Conservation (phyloP, 106 monocot genomes). For the Dioscorea dumetorum region DNA sequence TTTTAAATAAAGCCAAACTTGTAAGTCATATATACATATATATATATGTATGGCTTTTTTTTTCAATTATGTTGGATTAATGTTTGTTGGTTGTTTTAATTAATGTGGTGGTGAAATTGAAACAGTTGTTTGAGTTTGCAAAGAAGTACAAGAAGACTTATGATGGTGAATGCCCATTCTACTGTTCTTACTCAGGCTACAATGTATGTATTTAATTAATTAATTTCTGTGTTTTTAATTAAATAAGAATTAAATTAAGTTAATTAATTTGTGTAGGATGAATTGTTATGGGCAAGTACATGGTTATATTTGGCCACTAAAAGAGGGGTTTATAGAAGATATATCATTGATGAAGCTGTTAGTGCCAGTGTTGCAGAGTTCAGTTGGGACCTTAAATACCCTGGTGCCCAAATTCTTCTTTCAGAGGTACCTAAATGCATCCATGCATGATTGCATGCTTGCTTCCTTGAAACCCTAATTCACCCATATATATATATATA, state of each 20-base stretch:
- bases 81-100: too few relatives aligned
- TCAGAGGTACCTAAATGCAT: constrained; percentile 24
- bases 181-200: constrained; percentile 91
- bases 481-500: background rate
- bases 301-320: constrained; percentile 81
- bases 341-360: constrained; percentile 60
- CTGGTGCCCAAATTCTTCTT: constrained; percentile 84
- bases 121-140: constrained; percentile 80
- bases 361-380: constrained; percentile 83
- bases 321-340: constrained; percentile 30
- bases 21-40: constrained; percentile 11
- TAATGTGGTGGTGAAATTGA: background rate
- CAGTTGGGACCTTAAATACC: constrained; percentile 90
- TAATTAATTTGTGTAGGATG: constrained; percentile 46
- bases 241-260: too few relatives aligned
- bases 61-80: too few relatives aligned
- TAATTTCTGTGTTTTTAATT: background rate
- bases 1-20: constrained; percentile 87
- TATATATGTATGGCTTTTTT: too few relatives aligned
- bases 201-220: constrained; percentile 28
- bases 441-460: background rate
- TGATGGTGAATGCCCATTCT: constrained; percentile 95
- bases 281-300: constrained; percentile 84
- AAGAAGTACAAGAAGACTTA: constrained; percentile 57
- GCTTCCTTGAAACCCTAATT: background rate